Percentiles rank a stretch among this genome's conserved stretches.
phyloP scores from a whole-genome alignment of 805 yeast genomes.

The Candida nitratophila region DNA sequence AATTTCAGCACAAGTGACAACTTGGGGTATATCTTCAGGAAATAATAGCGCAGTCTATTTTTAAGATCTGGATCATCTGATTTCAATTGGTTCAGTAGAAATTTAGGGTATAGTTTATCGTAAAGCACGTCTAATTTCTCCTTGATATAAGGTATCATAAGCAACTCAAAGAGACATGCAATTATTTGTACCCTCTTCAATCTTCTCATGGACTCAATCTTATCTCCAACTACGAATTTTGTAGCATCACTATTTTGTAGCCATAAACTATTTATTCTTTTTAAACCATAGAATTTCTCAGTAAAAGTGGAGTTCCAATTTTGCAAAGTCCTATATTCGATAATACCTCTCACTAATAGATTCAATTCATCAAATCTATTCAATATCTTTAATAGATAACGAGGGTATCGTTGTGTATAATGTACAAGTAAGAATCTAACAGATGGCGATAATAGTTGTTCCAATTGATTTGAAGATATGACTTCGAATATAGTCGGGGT shows the following conservation, averaged over 20 bases:
- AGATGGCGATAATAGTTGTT: slow-evolving; percentile 73
- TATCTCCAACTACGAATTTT: slow-evolving; percentile 5
- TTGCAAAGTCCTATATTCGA: slow-evolving; percentile 66
- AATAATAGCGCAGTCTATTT: slow-evolving; percentile 27
- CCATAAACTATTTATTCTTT: slow-evolving; percentile 38
- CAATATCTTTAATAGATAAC: slow-evolving; percentile 51
- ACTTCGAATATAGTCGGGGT: slow-evolving; percentile 88
- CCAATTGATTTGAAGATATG: slow-evolving; percentile 73
- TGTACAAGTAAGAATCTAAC: slow-evolving; percentile 72
- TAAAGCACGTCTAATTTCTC: slow-evolving; percentile 62
- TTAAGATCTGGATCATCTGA: slow-evolving; percentile 18
- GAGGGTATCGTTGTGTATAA: slow-evolving; percentile 74
- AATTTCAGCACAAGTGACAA: slow-evolving; percentile 39
- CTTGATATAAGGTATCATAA: slow-evolving; percentile 60
- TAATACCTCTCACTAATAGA: slow-evolving; percentile 45
- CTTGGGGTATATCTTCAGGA: slow-evolving; percentile 58
- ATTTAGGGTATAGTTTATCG: slow-evolving; percentile 56
- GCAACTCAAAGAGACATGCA: slow-evolving; percentile 50
- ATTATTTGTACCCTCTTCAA: slow-evolving; percentile 46
- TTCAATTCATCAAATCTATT: slow-evolving; percentile 75
- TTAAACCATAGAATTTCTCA: slow-evolving; percentile 87
- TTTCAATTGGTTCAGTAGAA: slow-evolving; percentile 40
- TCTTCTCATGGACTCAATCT: slow-evolving; percentile 43
- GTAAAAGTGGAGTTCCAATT: slow-evolving; percentile 83
- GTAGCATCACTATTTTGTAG: slow-evolving; percentile 4